Evolutionary conservation across 208 protist species (phyloP).

Genomic region (Spongospora subterranea): DNA sequence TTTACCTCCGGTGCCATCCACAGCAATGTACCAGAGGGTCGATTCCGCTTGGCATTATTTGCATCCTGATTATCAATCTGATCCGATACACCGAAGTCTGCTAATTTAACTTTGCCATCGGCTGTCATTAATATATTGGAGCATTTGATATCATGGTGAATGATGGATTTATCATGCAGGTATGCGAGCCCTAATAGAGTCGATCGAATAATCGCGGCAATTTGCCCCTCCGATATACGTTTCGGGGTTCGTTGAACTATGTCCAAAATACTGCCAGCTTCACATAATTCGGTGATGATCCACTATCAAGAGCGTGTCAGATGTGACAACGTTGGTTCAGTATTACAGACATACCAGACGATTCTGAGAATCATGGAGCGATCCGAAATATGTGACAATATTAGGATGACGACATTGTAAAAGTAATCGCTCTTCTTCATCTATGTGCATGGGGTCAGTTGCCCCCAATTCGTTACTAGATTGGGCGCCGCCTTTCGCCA

Average conservation of each 20-base stretch:
- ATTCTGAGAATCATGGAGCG: not conserved
- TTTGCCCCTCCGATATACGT: not conserved
- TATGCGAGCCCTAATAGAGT: slow-evolving; percentile 56
- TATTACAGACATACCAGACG: not conserved
- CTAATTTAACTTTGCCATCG: slow-evolving; percentile 60
- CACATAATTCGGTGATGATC: slow-evolving; percentile 39
- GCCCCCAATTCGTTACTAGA: not conserved
- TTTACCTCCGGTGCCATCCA: slow-evolving; percentile 76
- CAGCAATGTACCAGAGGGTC: slow-evolving; percentile 69
- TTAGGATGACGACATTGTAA: slow-evolving; percentile 54
- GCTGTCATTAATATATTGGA: slow-evolving; percentile 64
- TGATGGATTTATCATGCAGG: slow-evolving; percentile 60
- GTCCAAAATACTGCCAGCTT: slow-evolving; percentile 50
- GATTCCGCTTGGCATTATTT: slow-evolving; percentile 48
- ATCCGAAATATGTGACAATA: slow-evolving; percentile 56
- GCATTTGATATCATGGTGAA: slow-evolving; percentile 68
- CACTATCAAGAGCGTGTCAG: not conserved
- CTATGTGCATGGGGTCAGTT: not conserved
- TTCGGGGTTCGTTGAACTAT: not conserved
- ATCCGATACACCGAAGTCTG: slow-evolving; percentile 60
- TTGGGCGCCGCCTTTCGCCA: not conserved
- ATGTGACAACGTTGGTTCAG: not conserved
- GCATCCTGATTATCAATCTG: not conserved
- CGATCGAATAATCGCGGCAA: slow-evolving; percentile 38
- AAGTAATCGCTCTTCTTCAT: slow-evolving; percentile 22